Evolutionary conservation across 192 early-diverging fungal species (phyloP), one percentile per base, ranked within the genome.

Genomic region (Rhizophagus prolifer): DNA sequence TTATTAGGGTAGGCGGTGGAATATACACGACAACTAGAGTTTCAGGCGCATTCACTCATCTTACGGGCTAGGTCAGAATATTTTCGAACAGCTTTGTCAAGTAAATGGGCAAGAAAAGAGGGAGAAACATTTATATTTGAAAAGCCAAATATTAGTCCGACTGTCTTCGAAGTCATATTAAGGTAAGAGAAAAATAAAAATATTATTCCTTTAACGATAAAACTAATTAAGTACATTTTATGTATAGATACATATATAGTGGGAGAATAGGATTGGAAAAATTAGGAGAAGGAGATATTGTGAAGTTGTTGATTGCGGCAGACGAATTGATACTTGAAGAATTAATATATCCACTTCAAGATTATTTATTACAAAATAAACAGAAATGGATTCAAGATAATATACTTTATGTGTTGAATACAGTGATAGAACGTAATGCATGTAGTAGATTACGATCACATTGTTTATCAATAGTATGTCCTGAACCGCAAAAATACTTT

Each of bases 391-490:
- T 76, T 25, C 58, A 76, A 58, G 75, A 76, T 25, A 76, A 76
- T 68, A 34, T 76, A 36, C 41, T 68, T 21, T 36, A 41, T 25
- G 62, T 76, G n/a, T 28, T 76, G 12, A 59, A 76, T 58, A 58
- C 31, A 38, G 63, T 66, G 14, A 68, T 76, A 25, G 14, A 67
- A 68, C 64, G 64, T 26, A 59, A 58, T n/a, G 46, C 21, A 14
- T 76, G 65, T n/a, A 41, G 25, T 58, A 67, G 65, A 67, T 68
- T 76, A 54, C 30, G 47, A 34, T 58, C 26, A 58, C 75, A 76
- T 68, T 76, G 75, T 68, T 23, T 76, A 68, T 65, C 26, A n/a
- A 76, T 59, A 64, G 31, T 76, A 36, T 76, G 75, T 58, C 64
- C 75, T 26, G 63, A 54, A 19, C 75, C 75, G 34, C 14, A 30